Evolutionary conservation across 345 rosid genomes (phyloP).

Genomic region (Turritis glabra): DNA sequence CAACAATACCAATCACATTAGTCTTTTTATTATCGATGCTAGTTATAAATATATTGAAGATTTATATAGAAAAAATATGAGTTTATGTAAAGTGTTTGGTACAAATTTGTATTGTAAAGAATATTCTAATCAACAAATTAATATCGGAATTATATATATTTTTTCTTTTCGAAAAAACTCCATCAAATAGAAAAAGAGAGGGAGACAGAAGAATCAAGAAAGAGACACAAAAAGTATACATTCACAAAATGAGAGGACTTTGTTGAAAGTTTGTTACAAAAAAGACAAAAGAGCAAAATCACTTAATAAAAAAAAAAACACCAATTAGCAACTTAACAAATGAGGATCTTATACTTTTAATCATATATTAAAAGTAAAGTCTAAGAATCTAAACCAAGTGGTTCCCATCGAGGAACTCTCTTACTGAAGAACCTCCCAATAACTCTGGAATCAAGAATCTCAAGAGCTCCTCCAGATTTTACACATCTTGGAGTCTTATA

Average conservation of each 20-base stretch:
- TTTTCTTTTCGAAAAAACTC: background rate
- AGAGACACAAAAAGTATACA: conserved; percentile 28
- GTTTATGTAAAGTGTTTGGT: background rate
- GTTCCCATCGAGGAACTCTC: conserved; percentile 71
- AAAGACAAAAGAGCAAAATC: conserved; percentile 24
- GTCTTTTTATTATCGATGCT: no score
- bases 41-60: background rate
- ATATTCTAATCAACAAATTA: conserved; percentile 11
- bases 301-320: background rate
- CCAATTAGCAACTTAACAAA: conserved; percentile 28
- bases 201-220: background rate
- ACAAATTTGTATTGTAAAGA: conserved; percentile 20
- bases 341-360: conserved; percentile 22
- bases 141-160: background rate
- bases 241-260: conserved; percentile 35
- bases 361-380: background rate
- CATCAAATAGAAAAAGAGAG: conserved; percentile 9
- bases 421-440: conserved; percentile 65
- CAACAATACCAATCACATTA: no score
- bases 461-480: conserved; percentile 60
- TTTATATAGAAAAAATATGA: background rate
- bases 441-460: conserved; percentile 70
- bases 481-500: conserved; percentile 96
- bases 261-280: conserved; percentile 36
- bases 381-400: conserved; percentile 50